Conservation (phyloP, 2,329 filamentous ascomycete genomes). For the Cladosporium colombiae region DNA sequence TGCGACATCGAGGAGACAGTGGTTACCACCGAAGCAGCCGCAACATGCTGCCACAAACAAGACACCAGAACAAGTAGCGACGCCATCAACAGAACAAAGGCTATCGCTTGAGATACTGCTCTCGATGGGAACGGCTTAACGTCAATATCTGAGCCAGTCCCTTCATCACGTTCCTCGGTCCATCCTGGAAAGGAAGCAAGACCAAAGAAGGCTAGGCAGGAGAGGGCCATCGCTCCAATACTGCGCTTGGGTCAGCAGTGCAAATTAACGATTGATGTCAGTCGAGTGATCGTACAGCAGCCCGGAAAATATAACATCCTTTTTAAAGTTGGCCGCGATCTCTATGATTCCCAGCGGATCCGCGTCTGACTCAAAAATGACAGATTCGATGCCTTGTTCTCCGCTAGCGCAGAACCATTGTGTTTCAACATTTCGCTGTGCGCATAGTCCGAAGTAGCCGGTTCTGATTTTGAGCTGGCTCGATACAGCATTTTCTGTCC, state of each 20-base stretch:
- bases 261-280: too few species aligned
- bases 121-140: constrained; percentile 25
- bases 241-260: neutral
- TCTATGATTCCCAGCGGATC: constrained; percentile 19
- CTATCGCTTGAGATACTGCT: neutral
- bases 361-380: constrained; percentile 1
- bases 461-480: constrained; percentile 4
- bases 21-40: constrained; percentile 21
- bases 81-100: constrained; percentile 8
- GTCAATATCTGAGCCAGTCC: constrained; percentile 21
- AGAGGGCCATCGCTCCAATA: constrained; percentile 20
- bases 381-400: constrained; percentile 11
- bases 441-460: constrained; percentile 24
- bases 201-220: constrained; percentile 14
- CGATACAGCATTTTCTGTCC: neutral
- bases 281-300: constrained; percentile 12
- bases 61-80: constrained; percentile 21
- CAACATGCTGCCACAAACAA: constrained; percentile 26
- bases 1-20: constrained; percentile 17
- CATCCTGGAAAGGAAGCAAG: constrained; percentile 22
- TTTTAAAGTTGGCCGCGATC: constrained; percentile 3
- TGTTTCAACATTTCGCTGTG: neutral
- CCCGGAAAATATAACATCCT: constrained; percentile 17
- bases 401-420: constrained; percentile 21
- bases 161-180: constrained; percentile 19